phyloP scores from a whole-genome alignment of 2,329 filamentous ascomycete species.

The Botrytis cinerea region DNA sequence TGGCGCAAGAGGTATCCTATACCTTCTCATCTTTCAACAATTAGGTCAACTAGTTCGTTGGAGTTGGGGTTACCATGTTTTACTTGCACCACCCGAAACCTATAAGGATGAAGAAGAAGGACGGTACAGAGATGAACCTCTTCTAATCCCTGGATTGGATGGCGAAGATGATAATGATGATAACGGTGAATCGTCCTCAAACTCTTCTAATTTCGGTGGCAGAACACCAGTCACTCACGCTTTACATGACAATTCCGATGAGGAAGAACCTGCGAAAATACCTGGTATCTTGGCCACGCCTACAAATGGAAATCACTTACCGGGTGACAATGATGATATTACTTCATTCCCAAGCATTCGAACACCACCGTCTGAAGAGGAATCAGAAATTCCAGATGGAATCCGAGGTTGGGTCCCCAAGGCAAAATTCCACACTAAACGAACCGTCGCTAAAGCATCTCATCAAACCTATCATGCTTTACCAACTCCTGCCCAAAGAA shows the following conservation, averaged over 20 bases:
- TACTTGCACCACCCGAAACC: constrained; percentile 80
- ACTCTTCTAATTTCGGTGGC: constrained; percentile 41
- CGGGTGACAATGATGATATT: constrained; percentile 47
- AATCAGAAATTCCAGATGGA: constrained; percentile 44
- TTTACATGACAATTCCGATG: constrained; percentile 44
- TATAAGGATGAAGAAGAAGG: constrained; percentile 63
- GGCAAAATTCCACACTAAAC: constrained; percentile 42
- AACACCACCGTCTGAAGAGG: constrained; percentile 35
- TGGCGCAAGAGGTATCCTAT: constrained; percentile 88
- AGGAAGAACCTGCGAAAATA: constrained; percentile 45
- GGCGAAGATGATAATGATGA: constrained; percentile 34
- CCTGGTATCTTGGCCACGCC: constrained; percentile 32
- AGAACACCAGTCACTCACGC: constrained; percentile 40
- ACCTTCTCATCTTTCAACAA: constrained; percentile 96
- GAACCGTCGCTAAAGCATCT: constrained; percentile 26
- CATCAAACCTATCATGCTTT: constrained; percentile 48
- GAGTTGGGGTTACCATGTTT: constrained; percentile 97
- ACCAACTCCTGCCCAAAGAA: constrained; percentile 54
- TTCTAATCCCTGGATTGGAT: constrained; percentile 52
- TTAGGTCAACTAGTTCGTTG: constrained; percentile 92
- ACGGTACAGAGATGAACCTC: constrained; percentile 56
- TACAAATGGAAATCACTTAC: constrained; percentile 33
- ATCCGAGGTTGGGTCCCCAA: constrained; percentile 47
- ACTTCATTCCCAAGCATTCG: constrained; percentile 63
- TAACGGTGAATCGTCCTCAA: constrained; percentile 30